A percentile compares a stretch with the other conserved stretches of the same genome.
Conservation (phyloP, 2,329 filamentous ascomycete species). For the Periconia sp. region DNA sequence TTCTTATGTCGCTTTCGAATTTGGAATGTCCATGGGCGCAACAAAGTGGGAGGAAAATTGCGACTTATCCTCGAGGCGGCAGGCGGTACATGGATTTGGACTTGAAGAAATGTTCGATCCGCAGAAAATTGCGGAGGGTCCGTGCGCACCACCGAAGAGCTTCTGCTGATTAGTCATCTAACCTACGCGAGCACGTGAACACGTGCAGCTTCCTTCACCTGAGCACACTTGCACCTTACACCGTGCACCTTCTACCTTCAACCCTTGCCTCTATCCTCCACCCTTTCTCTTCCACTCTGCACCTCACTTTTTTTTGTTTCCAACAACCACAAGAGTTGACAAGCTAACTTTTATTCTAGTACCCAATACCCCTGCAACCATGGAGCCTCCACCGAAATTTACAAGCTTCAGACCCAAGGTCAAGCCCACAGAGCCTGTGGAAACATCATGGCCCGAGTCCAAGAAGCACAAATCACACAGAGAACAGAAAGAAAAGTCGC, state of each 20-base stretch:
- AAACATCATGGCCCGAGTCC: background rate
- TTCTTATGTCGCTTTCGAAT: background rate
- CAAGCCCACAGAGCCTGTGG: slow-evolving; percentile 13
- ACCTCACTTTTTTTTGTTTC: no score
- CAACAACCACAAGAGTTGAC: background rate
- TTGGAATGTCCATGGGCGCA: background rate
- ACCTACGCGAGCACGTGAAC: background rate
- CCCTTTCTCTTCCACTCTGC: background rate
- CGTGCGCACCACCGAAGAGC: slow-evolving; percentile 13
- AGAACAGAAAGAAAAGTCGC: background rate
- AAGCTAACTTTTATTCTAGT: background rate
- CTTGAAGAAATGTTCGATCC: background rate
- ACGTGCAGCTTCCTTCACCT: background rate
- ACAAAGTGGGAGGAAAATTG: background rate
- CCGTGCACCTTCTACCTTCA: background rate
- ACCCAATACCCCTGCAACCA: slow-evolving; percentile 6
- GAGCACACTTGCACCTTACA: background rate
- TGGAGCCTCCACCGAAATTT: slow-evolving; percentile 65
- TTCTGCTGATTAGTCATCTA: background rate
- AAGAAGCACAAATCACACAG: slow-evolving; percentile 5
- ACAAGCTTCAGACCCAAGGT: slow-evolving; percentile 68
- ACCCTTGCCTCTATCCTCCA: background rate
- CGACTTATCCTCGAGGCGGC: background rate
- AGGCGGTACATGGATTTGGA: background rate
- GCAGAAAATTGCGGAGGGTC: slow-evolving; percentile 1